Percentiles rank a stretch among this genome's conserved stretches.
Conservation (phyloP, 2,329 filamentous ascomycete species). For the Colletotrichum euphorbiae region DNA sequence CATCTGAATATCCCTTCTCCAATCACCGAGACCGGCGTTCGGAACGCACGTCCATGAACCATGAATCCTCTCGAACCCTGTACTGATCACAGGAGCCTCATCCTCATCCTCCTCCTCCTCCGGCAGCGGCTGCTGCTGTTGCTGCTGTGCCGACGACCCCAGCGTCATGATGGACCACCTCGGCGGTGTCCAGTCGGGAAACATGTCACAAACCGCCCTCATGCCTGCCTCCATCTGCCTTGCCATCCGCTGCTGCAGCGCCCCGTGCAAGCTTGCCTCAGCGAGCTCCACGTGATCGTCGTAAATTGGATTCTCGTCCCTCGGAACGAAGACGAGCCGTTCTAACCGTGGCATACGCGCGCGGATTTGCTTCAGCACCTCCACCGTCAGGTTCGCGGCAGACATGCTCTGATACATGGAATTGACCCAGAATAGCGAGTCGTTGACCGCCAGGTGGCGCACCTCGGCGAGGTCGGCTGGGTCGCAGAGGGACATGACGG, state of each 20-base stretch:
- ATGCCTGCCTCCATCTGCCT: slow-evolving; percentile 52
- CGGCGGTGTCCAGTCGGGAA: slow-evolving; percentile 49
- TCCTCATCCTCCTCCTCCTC: too few relatives aligned
- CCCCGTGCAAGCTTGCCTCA: slow-evolving; percentile 43
- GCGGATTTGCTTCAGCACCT: slow-evolving; percentile 54
- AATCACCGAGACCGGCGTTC: background rate
- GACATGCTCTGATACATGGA: slow-evolving; percentile 51
- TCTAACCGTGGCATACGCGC: slow-evolving; percentile 53
- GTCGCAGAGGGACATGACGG: slow-evolving; percentile 56
- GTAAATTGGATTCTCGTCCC: slow-evolving; percentile 51
- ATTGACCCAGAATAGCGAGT: slow-evolving; percentile 54
- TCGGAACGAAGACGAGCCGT: slow-evolving; percentile 58
- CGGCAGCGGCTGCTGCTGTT: too few relatives aligned
- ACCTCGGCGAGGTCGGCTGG: slow-evolving; percentile 55
- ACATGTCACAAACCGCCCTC: slow-evolving; percentile 46
- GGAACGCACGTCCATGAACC: background rate
- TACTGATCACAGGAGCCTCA: background rate
- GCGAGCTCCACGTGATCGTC: slow-evolving; percentile 44
- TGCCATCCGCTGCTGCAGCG: slow-evolving; percentile 50
- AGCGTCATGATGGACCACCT: slow-evolving; percentile 53
- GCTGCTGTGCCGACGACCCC: slow-evolving; percentile 2
- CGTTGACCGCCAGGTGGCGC: slow-evolving; percentile 58
- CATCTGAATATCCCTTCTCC: background rate
- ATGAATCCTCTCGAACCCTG: background rate
- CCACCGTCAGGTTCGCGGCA: slow-evolving; percentile 54